Conservation (phyloP, 371 early-diverging fungal genomes). For the Actinomortierella wolfii region DNA sequence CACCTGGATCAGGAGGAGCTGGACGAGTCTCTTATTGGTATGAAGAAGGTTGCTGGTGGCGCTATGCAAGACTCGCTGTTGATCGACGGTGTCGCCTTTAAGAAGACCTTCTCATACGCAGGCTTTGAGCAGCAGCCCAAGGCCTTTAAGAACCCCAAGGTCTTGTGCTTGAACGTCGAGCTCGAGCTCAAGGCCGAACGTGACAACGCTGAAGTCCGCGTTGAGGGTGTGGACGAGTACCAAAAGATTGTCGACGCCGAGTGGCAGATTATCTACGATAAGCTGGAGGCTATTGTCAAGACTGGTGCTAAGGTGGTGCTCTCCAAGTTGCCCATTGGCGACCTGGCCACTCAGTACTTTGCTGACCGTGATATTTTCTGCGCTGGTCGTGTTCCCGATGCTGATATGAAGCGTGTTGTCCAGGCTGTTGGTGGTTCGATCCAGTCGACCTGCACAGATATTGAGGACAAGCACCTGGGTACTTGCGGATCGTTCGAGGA, state of each 20-base stretch:
- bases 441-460: constrained; percentile 91
- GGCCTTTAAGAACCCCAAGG: constrained; percentile 92
- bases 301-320: constrained; percentile 99
- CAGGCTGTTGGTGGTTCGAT: constrained; percentile 96
- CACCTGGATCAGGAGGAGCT: constrained; percentile 91
- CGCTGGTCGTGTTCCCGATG: constrained; percentile 97
- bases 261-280: constrained; percentile 99
- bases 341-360: constrained; percentile 99
- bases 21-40: constrained; percentile 95
- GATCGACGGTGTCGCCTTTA: constrained; percentile 99
- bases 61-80: constrained; percentile 98
- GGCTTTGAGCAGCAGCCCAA: constrained; percentile 99
- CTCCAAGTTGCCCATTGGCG: constrained; percentile 98
- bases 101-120: constrained; percentile 99
- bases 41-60: constrained; percentile 99
- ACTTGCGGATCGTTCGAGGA: constrained; percentile 96
- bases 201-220: constrained; percentile 99
- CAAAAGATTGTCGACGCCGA: constrained; percentile 99
- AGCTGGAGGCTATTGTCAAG: constrained; percentile 96
- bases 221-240: constrained; percentile 96
- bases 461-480: constrained; percentile 86
- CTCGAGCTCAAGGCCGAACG: constrained; percentile 99
- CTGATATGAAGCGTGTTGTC: constrained; percentile 93
- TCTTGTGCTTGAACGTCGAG: constrained; percentile 97
- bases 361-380: constrained; percentile 99